Percentiles rank a stretch among this genome's conserved stretches.
Conservation (phyloP, 2,329 filamentous ascomycete species). For the Apiospora koreana region DNA sequence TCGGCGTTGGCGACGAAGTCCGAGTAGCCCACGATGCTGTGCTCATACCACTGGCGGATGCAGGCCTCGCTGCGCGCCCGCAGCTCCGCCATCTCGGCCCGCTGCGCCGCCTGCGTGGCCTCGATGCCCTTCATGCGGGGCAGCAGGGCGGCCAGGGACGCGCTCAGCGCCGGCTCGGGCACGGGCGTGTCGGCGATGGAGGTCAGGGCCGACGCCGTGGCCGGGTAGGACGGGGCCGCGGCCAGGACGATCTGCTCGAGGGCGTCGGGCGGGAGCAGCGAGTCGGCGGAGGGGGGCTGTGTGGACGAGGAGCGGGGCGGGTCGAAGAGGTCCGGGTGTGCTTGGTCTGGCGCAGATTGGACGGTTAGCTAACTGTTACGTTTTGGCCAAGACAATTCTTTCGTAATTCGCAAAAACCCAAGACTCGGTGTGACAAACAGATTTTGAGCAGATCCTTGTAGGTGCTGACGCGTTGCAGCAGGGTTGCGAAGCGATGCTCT, state of each 20-base stretch:
- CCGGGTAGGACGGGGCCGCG: slow-evolving; percentile 56
- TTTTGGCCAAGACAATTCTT: slow-evolving; percentile 1
- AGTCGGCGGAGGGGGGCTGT: slow-evolving; percentile 43
- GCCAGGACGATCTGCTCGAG: slow-evolving; percentile 57
- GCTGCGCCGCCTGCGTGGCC: slow-evolving; percentile 62
- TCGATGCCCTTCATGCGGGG: slow-evolving; percentile 65
- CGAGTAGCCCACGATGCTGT: slow-evolving; percentile 67
- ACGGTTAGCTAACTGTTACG: slow-evolving; percentile 12
- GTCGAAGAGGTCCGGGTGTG: slow-evolving; percentile 57
- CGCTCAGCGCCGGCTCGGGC: slow-evolving; percentile 55
- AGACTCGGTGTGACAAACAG: slow-evolving; percentile 38
- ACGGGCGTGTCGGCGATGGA: slow-evolving; percentile 58
- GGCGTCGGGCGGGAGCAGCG: slow-evolving; percentile 50
- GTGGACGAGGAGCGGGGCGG: slow-evolving; percentile 44
- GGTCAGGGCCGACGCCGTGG: slow-evolving; percentile 58
- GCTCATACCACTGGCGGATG: slow-evolving; percentile 73
- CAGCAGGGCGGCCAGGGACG: slow-evolving; percentile 56
- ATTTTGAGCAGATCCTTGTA: slow-evolving; percentile 62
- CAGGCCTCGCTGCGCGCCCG: slow-evolving; percentile 62
- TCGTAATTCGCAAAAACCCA: too few relatives aligned
- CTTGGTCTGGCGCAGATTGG: slow-evolving; percentile 43
- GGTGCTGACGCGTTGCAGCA: slow-evolving; percentile 52
- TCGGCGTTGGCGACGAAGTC: slow-evolving; percentile 73
- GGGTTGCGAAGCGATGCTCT: slow-evolving; percentile 52
- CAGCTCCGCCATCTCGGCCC: slow-evolving; percentile 62